phyloP scores from a whole-genome alignment of 2,329 filamentous ascomycete species.

The Phyllachora maydis region DNA sequence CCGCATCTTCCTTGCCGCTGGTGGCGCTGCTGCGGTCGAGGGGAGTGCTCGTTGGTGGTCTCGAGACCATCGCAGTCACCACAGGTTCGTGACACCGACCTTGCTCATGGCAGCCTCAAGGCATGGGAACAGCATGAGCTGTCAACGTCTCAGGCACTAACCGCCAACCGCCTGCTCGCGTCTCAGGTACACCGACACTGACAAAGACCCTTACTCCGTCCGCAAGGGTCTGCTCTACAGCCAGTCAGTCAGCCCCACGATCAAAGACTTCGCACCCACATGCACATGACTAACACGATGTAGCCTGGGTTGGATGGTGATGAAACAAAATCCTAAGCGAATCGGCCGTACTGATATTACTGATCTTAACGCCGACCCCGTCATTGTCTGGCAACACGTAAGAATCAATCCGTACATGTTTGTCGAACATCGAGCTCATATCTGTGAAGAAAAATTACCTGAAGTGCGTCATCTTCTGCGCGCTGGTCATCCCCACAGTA shows the following conservation, averaged over 20 bases:
- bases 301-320: constrained; percentile 79
- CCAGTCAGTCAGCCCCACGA: too few relatives aligned
- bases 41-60: constrained; percentile 84
- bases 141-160: too few relatives aligned
- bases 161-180: too few relatives aligned
- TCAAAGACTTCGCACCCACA: too few relatives aligned
- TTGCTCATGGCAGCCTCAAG: too few relatives aligned
- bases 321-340: constrained; percentile 83
- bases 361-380: constrained; percentile 67
- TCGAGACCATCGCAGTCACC: constrained; percentile 68
- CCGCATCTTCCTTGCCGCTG: constrained; percentile 62
- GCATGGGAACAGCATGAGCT: too few relatives aligned
- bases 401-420: too few relatives aligned
- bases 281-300: too few relatives aligned
- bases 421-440: too few relatives aligned
- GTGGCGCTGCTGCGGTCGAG: constrained; percentile 67
- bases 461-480: constrained; percentile 61
- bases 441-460: constrained; percentile 73
- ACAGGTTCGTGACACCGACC: too few relatives aligned
- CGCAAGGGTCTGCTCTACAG: constrained; percentile 74
- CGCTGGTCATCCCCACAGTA: constrained; percentile 51
- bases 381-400: constrained; percentile 81
- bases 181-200: constrained; percentile 84
- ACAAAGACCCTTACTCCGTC: constrained; percentile 81
- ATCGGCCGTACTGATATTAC: constrained; percentile 77